Evolutionary conservation across 495 filamentous ascomycete genomes (phyloP).

Genomic region (Daldinia vernicosa): DNA sequence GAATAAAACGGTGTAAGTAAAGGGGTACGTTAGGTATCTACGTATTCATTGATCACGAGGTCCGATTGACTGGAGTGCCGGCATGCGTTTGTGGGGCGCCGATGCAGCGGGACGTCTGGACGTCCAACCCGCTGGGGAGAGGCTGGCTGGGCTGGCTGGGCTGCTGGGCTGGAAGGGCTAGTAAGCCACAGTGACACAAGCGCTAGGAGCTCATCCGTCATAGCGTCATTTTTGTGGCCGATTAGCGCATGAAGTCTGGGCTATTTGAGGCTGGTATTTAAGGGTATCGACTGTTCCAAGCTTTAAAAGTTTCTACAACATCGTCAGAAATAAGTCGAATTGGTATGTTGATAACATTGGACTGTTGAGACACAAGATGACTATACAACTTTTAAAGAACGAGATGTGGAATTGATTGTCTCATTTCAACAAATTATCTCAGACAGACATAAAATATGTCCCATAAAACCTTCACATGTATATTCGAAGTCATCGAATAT

Average conservation of each 20-base stretch:
- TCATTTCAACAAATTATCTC: neutral
- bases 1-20: constrained; percentile 27
- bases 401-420: neutral
- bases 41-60: constrained; percentile 32
- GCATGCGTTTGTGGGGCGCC: constrained; percentile 24
- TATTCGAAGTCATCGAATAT: too few species aligned
- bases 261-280: neutral
- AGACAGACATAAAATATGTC: neutral
- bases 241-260: constrained; percentile 28
- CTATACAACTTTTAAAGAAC: neutral
- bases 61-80: constrained; percentile 8
- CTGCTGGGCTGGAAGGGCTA: neutral
- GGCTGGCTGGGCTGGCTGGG: neutral
- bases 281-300: neutral
- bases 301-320: neutral
- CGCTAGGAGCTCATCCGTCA: constrained; percentile 25
- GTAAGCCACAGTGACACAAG: constrained; percentile 16
- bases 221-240: constrained; percentile 26
- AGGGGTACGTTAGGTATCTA: constrained; percentile 17
- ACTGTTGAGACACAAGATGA: neutral
- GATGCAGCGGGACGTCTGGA: constrained; percentile 18
- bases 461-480: too few species aligned
- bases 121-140: constrained; percentile 25
- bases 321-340: neutral
- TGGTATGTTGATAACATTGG: neutral